Evolutionary conservation across 2,329 filamentous ascomycete genomes (phyloP).

Genomic region (Chaetomiaceae sp.): DNA sequence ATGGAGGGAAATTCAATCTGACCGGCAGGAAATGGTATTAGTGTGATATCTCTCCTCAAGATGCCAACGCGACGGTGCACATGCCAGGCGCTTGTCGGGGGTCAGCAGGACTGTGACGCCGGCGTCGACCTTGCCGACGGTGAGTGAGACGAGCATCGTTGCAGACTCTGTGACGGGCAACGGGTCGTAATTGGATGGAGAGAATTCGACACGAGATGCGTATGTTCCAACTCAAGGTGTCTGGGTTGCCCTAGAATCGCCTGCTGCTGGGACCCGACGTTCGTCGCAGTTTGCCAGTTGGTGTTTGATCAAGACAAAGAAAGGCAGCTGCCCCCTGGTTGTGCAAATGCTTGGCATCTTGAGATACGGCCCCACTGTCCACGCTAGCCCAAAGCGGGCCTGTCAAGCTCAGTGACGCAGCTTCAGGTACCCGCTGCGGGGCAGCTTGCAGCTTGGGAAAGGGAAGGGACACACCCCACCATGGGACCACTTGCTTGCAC

Average conservation of each 20-base stretch:
- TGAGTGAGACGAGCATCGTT: conserved; percentile 91
- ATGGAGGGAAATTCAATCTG: conserved; percentile 99
- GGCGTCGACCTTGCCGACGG: conserved; percentile 98
- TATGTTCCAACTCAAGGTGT: not conserved
- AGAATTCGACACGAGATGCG: not conserved
- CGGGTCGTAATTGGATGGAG: not conserved
- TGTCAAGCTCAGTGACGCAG: conserved; percentile 6
- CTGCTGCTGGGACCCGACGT: not conserved
- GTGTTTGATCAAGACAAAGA: conserved; percentile 3
- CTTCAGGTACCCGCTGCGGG: conserved; percentile 14
- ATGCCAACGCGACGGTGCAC: not conserved
- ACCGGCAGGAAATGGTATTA: conserved; percentile 15
- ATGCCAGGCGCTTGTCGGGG: conserved; percentile 90
- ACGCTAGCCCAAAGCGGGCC: not conserved
- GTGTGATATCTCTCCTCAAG: conserved; percentile 8
- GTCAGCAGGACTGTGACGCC: conserved; percentile 96
- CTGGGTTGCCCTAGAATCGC: not conserved
- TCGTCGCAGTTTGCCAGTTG: conserved; percentile 10
- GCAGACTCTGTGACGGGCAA: conserved; percentile 1
- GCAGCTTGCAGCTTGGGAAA: not conserved
- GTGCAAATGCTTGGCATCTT: conserved; percentile 1
- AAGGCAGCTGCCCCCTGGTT: not conserved
- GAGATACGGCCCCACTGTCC: not conserved
- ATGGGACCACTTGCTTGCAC: not conserved
- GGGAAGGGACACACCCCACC: conserved; percentile 8